A percentile compares a stretch with the other conserved stretches of the same genome.
These are phyloP conservation scores for Aureobasidium zeae DNA, from an alignment of 2,329 filamentous ascomycete genomes.

Conservation along the genomic window DNA sequence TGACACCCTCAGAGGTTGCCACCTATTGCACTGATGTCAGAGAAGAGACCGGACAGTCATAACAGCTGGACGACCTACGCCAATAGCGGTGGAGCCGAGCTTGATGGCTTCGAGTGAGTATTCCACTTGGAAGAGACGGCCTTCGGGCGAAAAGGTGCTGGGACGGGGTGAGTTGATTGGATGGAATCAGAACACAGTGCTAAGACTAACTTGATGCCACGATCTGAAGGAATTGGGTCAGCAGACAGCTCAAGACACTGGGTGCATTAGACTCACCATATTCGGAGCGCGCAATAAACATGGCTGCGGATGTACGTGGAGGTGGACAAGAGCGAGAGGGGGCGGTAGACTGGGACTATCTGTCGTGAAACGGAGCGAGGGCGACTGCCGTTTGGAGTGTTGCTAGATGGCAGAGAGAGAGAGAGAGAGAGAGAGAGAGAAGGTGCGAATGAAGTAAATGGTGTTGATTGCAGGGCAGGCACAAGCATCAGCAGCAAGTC, in stretches of 20 bases:
- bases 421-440: not conserved
- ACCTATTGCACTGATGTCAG: conserved; percentile 43
- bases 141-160: conserved; percentile 98
- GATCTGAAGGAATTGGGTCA: conserved; percentile 51
- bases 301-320: conserved; percentile 47
- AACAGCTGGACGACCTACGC: conserved; percentile 45
- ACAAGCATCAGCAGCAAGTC: not conserved
- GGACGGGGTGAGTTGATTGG: conserved; percentile 19
- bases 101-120: conserved; percentile 99
- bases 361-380: not conserved
- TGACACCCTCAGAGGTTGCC: conserved; percentile 86
- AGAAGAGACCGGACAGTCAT: too few species aligned
- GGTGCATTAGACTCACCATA: conserved; percentile 62
- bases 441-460: not conserved
- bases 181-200: conserved; percentile 43
- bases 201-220: conserved; percentile 77
- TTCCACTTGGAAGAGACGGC: conserved; percentile 99
- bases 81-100: conserved; percentile 95
- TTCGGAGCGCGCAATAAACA: conserved; percentile 99
- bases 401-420: not conserved
- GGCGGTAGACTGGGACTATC: not conserved
- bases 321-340: conserved; percentile 8
- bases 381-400: not conserved
- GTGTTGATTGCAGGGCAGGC: not conserved
- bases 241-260: conserved; percentile 16